Evolutionary conservation across 2,329 filamentous ascomycete species (phyloP).

Genomic region (Exserohilum turcica): DNA sequence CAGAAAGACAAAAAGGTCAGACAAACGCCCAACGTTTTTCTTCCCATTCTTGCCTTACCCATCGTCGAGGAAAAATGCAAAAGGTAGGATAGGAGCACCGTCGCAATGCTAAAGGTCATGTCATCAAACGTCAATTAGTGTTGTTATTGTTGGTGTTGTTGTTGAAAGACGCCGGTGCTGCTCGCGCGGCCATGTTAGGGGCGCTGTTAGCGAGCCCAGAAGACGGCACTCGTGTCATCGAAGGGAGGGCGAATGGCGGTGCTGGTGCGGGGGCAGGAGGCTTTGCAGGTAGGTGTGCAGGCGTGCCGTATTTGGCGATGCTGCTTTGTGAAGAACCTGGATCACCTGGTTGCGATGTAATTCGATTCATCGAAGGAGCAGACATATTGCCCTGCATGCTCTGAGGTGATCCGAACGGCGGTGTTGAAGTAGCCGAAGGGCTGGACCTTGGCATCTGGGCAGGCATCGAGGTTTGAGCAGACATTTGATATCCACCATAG

Average conservation of each 20-base stretch:
- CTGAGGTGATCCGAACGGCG: constrained; percentile 39
- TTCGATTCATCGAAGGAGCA: constrained; percentile 28
- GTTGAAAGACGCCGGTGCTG: constrained; percentile 9
- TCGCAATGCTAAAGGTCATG: constrained; percentile 35
- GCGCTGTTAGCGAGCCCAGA: constrained; percentile 20
- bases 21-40: constrained; percentile 10
- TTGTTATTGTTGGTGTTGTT: constrained; percentile 15
- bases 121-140: constrained; percentile 29
- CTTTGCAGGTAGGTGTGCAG: constrained; percentile 60
- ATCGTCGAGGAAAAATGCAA: constrained; percentile 16
- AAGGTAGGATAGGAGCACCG: constrained; percentile 24
- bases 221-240: constrained; percentile 24
- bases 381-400: constrained; percentile 30
- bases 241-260: constrained; percentile 35
- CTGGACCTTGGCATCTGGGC: constrained; percentile 38
- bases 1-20: constrained; percentile 5
- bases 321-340: constrained; percentile 46
- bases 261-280: constrained; percentile 53
- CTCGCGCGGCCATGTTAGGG: constrained; percentile 14
- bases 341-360: constrained; percentile 31
- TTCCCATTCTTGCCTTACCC: constrained; percentile 5
- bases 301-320: constrained; percentile 63
- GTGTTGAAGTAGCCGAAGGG: constrained; percentile 33
- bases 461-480: constrained; percentile 24
- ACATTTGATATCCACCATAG: constrained; percentile 35